phyloP scores from a whole-genome alignment of 2,329 filamentous ascomycete genomes.

The Cladosporium sp. region DNA sequence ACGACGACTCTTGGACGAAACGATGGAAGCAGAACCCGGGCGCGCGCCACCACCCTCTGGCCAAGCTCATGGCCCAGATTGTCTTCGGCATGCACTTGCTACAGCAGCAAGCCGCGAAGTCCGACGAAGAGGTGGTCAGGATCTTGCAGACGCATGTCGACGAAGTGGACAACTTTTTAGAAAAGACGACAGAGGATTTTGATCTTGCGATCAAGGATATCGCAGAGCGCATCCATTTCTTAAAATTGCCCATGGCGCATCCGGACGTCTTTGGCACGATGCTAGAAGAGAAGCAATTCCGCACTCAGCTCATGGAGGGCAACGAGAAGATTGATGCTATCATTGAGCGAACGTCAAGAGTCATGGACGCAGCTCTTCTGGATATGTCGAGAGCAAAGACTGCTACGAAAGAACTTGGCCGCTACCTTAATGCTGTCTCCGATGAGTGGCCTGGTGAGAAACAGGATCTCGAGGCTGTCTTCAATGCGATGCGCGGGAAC shows the following conservation, averaged over 20 bases:
- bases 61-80: conserved; percentile 88
- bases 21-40: conserved; percentile 72
- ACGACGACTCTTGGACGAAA: conserved; percentile 67
- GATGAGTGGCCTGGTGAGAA: conserved; percentile 56
- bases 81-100: conserved; percentile 89
- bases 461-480: conserved; percentile 66
- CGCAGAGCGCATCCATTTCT: conserved; percentile 69
- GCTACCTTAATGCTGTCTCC: conserved; percentile 67
- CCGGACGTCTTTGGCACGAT: conserved; percentile 79
- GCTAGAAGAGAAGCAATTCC: conserved; percentile 78
- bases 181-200: conserved; percentile 81
- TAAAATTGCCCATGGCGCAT: conserved; percentile 81
- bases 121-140: conserved; percentile 77
- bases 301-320: conserved; percentile 74
- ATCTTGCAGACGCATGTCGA: conserved; percentile 91
- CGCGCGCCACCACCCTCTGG: conserved; percentile 79
- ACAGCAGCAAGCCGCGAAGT: conserved; percentile 80
- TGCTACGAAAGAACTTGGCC: conserved; percentile 70
- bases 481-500: conserved; percentile 87
- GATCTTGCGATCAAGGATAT: conserved; percentile 74
- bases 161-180: conserved; percentile 87
- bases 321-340: conserved; percentile 92
- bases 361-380: conserved; percentile 71
- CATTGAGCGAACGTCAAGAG: conserved; percentile 69
- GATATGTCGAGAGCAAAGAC: conserved; percentile 76